phyloP scores from a whole-genome alignment of 2,329 filamentous ascomycete species.

The Exophiala aquamarina region DNA sequence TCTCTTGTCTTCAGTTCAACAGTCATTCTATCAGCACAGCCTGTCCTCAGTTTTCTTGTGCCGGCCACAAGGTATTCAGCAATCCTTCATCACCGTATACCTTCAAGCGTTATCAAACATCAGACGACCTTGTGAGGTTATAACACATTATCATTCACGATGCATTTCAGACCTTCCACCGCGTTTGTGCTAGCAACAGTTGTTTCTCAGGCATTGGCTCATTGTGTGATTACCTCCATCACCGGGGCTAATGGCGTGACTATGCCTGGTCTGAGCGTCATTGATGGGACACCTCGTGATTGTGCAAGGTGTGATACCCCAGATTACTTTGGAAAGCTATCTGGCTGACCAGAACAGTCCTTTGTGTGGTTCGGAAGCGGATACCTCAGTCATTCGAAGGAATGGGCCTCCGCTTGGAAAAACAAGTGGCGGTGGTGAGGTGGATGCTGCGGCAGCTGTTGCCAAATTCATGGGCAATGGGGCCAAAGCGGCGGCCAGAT shows the following conservation, averaged over 20 bases:
- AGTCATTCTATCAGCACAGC: too few species aligned
- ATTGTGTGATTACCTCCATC: constrained; percentile 59
- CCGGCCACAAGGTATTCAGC: too few species aligned
- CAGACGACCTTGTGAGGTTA: too few species aligned
- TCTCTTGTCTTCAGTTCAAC: too few species aligned
- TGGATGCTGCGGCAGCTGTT: constrained; percentile 59
- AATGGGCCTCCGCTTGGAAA: constrained; percentile 63
- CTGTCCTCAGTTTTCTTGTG: too few species aligned
- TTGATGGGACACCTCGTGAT: constrained; percentile 67
- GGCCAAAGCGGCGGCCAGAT: constrained; percentile 2
- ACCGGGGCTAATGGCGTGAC: constrained; percentile 61
- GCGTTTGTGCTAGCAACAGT: constrained; percentile 49
- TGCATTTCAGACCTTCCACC: constrained; percentile 1
- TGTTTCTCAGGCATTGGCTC: constrained; percentile 51
- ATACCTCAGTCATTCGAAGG: constrained; percentile 68
- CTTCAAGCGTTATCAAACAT: too few species aligned
- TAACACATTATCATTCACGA: not conserved
- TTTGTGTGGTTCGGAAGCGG: constrained; percentile 64
- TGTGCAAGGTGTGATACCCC: constrained; percentile 43
- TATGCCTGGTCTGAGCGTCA: constrained; percentile 54
- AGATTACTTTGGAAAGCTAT: not conserved
- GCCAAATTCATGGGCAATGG: constrained; percentile 58
- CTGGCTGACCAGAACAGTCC: constrained; percentile 35
- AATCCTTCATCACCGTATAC: too few species aligned
- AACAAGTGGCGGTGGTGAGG: constrained; percentile 59